Percentiles rank a stretch among this genome's conserved stretches.
phyloP scores from a whole-genome alignment of 1,284 basidiomycete species.

The Austropuccinia psidii region DNA sequence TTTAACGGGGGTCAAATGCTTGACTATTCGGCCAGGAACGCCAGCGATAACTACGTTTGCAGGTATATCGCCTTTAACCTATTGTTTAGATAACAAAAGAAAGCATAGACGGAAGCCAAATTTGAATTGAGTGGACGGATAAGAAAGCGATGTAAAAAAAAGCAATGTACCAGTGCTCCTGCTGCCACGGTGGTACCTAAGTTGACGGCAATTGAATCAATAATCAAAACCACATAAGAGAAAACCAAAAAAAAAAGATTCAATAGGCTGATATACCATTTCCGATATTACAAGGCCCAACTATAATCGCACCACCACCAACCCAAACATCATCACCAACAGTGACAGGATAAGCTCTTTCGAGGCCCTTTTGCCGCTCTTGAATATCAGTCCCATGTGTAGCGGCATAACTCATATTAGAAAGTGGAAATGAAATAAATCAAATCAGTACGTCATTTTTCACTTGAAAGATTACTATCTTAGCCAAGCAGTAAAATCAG shows the following conservation, averaged over 20 bases:
- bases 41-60: conserved; percentile 39
- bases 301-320: conserved; percentile 38
- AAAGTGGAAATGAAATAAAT: background rate
- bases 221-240: background rate
- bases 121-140: background rate
- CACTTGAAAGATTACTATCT: background rate
- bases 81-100: background rate
- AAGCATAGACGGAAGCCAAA: background rate
- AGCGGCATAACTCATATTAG: conserved; percentile 34
- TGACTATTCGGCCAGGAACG: conserved; percentile 37
- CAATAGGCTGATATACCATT: conserved; percentile 15
- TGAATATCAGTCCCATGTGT: conserved; percentile 39
- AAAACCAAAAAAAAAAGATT: background rate
- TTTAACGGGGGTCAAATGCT: conserved; percentile 18
- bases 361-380: conserved; percentile 39
- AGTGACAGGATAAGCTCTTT: conserved; percentile 42
- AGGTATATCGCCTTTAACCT: conserved; percentile 38
- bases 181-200: conserved; percentile 27
- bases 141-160: background rate
- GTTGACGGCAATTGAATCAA: background rate
- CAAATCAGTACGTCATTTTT: background rate
- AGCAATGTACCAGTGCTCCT: conserved; percentile 19
- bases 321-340: conserved; percentile 43
- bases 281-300: conserved; percentile 37
- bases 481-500: background rate